Base-by-base conservation (phyloP, 257 asterid species). In the Prunella vulgaris region DNA sequence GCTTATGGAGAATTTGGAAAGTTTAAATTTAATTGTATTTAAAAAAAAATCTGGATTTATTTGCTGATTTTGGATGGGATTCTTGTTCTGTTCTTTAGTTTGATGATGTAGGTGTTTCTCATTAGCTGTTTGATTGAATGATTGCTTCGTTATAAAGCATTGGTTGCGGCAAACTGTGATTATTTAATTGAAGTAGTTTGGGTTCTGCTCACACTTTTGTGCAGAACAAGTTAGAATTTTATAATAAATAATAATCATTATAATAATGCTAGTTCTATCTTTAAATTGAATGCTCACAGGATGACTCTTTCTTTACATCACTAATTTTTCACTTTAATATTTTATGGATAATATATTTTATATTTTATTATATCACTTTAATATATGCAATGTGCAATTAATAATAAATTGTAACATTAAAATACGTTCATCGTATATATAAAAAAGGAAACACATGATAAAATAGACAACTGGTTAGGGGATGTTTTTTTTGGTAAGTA, bases 111-210 rank as follows among this genome's bases (percentile, higher is more conserved):
- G 1, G 14, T 28, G 22, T 27, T 58, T 27, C 42, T 27, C 17
- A 24, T 25, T 7, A 28, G 24, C 17, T 10, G 10, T 30, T 56
- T 10, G 48, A 37, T n/a, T 37, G 38, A 37, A 48, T 59, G 69
- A 8, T 76, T 71, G 70, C 70, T 71, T 76, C 4, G 46, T 17
- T 58, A 58, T 38, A 49, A 76, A 71, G 70, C 53, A 60, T 59
- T 70, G 70, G 73, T 17, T 69, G 44, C 33, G 64, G 79, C 32
- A 37, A 24, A 49, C 35, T 20, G 28, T 59, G 64, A 46, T 51
- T 51, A n/a, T 52, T 69, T 44, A 53, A 54, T 65, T 21, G 40
- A 20, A 33, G 5, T 15, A 46, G 53, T 3, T n/a, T 13, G 7
- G 7, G 22, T 57, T 14, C 15, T 44, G 0, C 6, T 15, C 22